Evolutionary conservation across 2,329 filamentous ascomycete genomes (phyloP), one percentile per base, ranked within the genome.

Genomic region (Epichloe glyceriae): DNA sequence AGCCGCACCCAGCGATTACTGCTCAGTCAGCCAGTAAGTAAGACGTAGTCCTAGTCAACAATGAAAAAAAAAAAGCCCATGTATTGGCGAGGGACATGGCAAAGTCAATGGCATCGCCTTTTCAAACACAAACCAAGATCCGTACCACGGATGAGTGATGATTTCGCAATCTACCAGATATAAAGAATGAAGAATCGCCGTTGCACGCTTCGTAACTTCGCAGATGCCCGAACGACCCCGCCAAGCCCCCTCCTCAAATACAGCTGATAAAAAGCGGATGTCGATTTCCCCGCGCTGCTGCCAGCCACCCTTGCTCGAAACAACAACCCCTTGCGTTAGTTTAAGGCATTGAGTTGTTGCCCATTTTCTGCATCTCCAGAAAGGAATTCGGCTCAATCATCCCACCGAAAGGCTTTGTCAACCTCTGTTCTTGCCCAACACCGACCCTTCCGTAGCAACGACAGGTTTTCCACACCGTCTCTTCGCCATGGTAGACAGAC

Each of bases 401-500:
- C n/a, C 5, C 11, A 38, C 35, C 12, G 12, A 14, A n/a, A 38
- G 14, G 19, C 6, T 7, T 15, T 46, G 5, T 26, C 45, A n/a
- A 22, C 45, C 15, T 34, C 45, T 11, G 12, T 34, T 37, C n/a
- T n/a, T 30, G 19, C 12, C n/a, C 44, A 7, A 7, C 30, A 17
- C 7, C 8, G 14, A 11, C 19, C 17, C 17, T 8, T n/a, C 20
- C n/a, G 10, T 19, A 17, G 17, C 15, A 11, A 42, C 40, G 40
- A 42, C 11, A 42, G 1, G 40, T 30, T 22, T 15, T 5, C 17
- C 19, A 12, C 38, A 19, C 47, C 34, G 17, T n/a, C 30, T 40
- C 20, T 20, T 22, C 46, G 22, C 33, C 35, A 86, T 85, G 79
- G 85, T 94, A 70, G 88, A 95, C 64, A 84, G 90, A 66, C 80